Evolutionary conservation across 352 stramenopile species (phyloP).

Genomic region (Pythium angustatum): DNA sequence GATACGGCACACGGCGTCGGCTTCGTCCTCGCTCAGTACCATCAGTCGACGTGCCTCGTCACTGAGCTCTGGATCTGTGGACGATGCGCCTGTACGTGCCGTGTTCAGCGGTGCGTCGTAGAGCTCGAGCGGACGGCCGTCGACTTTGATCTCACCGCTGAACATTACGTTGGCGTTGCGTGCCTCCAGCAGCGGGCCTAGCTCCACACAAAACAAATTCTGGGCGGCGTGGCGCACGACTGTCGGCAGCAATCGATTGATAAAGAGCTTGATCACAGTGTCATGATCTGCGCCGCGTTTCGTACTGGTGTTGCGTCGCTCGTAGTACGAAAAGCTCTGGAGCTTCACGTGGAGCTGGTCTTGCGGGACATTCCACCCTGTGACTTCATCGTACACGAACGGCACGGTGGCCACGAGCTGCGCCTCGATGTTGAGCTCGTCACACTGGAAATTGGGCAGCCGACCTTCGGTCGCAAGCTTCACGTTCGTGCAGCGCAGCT

Average conservation of each 20-base stretch:
- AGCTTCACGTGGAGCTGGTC: slow-evolving; percentile 68
- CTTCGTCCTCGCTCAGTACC: slow-evolving; percentile 50
- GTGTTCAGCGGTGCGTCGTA: slow-evolving; percentile 58
- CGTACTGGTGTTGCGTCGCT: slow-evolving; percentile 53
- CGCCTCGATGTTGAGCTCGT: slow-evolving; percentile 76
- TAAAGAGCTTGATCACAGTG: slow-evolving; percentile 80
- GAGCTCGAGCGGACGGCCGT: slow-evolving; percentile 51
- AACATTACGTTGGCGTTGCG: slow-evolving; percentile 60
- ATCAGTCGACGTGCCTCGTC: slow-evolving; percentile 54
- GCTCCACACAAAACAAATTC: slow-evolving; percentile 60
- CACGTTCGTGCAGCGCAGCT: slow-evolving; percentile 66
- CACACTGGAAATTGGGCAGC: slow-evolving; percentile 71
- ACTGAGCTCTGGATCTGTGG: slow-evolving; percentile 31
- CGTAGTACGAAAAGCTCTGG: slow-evolving; percentile 73
- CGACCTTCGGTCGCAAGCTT: slow-evolving; percentile 63
- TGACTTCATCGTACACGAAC: slow-evolving; percentile 59
- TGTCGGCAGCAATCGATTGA: slow-evolving; percentile 67
- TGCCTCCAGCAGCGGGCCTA: slow-evolving; percentile 55
- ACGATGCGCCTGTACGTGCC: not conserved
- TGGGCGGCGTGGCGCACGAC: slow-evolving; percentile 62
- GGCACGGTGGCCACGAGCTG: slow-evolving; percentile 67
- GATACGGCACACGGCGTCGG: slow-evolving; percentile 42
- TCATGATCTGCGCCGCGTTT: slow-evolving; percentile 68
- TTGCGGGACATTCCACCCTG: slow-evolving; percentile 58
- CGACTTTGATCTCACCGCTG: slow-evolving; percentile 63